Base-by-base conservation (phyloP, 495 filamentous ascomycete genomes). In the Penicillium mononematosum region DNA sequence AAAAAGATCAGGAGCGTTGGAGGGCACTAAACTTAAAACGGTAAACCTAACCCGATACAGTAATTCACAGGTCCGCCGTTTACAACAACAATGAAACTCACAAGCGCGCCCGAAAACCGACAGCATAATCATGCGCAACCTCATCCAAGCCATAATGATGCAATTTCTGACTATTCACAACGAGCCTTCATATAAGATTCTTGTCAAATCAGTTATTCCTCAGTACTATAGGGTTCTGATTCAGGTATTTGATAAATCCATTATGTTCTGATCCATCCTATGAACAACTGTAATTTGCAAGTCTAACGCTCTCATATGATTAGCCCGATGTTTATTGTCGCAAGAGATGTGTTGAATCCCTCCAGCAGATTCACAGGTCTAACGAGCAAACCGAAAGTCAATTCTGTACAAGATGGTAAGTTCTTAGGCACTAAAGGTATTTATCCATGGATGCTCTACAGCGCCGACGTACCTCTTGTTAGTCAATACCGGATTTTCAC, bases 401-500 rank as follows among this genome's bases (percentile, higher is more conserved):
- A 79, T 71, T 57, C 75, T 78, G 31, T 17, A 19, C 19, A 22
- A 42, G 36, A 50, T n/a, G 52, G 54, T 36, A 24, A 56, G 50
- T 41, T 49, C 8, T 14, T 38, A 42, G 16, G 19, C 12, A 56
- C 36, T 38, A 12, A 1, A 6, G 0, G 34, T 36, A 38, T 5
- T n/a, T 38, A n/a, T 38, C 24, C 24, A 25, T 6, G 24, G 24
- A 25, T 25, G n/a, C 5, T 38, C 36, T 7, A n/a, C 16, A 38
- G 36, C 36, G 14, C 36, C 34, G 6, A 38, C 36, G 2, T 58
- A 77, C 73, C 88, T 75, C 70, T 90, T 90, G 59, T 86, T 89
- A 25, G 87, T 88, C 58, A 77, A 74, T 58, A 86, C 85, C 4
- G 64, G 81, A 11, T 85, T 88, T 4, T 82, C 83, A 5, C 70